Conservation (phyloP, 345 rosid species). For the Microthlaspi erraticum region DNA sequence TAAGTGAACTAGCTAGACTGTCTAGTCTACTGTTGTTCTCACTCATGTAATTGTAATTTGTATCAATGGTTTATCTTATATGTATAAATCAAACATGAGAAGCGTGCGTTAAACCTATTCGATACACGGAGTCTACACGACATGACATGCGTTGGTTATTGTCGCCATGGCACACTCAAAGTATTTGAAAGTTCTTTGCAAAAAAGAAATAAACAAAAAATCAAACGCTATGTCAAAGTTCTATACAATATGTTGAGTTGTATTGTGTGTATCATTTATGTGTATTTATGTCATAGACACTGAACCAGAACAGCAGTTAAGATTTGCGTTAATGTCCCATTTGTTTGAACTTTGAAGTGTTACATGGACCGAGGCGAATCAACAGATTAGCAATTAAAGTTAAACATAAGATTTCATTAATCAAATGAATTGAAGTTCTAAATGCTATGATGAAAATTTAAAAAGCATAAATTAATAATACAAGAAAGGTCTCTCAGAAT, state of each 20-base stretch:
- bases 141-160: too few species aligned
- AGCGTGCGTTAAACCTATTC: neutral
- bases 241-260: neutral
- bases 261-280: neutral
- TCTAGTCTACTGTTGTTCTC: neutral
- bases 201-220: too few species aligned
- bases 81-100: neutral
- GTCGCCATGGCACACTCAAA: too few species aligned
- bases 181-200: too few species aligned
- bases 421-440: conserved; percentile 24
- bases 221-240: neutral
- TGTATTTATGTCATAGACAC: conserved; percentile 8
- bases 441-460: conserved; percentile 36
- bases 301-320: neutral
- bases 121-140: neutral
- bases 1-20: conserved; percentile 6
- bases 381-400: neutral
- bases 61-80: neutral
- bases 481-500: conserved; percentile 28
- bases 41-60: neutral
- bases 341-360: neutral
- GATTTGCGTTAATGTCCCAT: neutral
- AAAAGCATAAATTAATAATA: conserved; percentile 14
- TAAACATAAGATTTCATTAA: neutral
- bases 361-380: conserved; percentile 6